Percentiles rank a stretch among this genome's conserved stretches.
These are phyloP conservation scores for Gardenia jasminoides DNA, from an alignment of 257 asterid genomes.

Conservation along the genomic window DNA sequence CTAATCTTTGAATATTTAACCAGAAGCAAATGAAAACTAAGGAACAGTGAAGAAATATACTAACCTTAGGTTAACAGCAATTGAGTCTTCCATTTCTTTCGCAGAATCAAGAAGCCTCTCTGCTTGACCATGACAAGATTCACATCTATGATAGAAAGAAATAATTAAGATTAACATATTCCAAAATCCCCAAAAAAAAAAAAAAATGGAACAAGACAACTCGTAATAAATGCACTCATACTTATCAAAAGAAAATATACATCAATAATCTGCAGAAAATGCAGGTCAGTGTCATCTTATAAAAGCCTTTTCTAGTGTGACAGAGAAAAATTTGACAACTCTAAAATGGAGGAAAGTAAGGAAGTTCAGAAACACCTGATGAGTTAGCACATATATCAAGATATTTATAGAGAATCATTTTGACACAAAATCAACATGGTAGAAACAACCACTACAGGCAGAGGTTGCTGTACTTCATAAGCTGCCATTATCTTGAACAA, in stretches of 20 bases:
- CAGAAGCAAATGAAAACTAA: neutral
- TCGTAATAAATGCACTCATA: neutral
- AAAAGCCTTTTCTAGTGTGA: neutral
- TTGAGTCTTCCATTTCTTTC: constrained; percentile 98
- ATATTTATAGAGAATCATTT: neutral
- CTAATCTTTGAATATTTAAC: neutral
- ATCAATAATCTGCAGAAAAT: neutral
- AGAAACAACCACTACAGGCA: neutral
- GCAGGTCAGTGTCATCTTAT: neutral
- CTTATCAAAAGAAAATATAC: neutral
- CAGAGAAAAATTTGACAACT: too few species aligned
- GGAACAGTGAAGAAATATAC: constrained; percentile 10
- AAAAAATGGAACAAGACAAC: too few species aligned
- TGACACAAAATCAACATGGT: neutral
- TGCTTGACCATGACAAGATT: constrained; percentile 98
- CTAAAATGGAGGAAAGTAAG: neutral
- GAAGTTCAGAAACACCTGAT: neutral
- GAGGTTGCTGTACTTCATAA: neutral
- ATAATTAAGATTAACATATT: neutral
- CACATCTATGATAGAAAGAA: constrained; percentile 64
- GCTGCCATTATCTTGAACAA: neutral
- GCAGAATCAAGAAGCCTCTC: constrained; percentile 99
- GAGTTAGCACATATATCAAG: neutral
- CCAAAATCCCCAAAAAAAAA: neutral
- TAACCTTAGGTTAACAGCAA: constrained; percentile 94